These are phyloP conservation scores for Aspergillus puulaauensis DNA, from an alignment of 2,329 filamentous ascomycete genomes.

Conservation along the genomic window DNA sequence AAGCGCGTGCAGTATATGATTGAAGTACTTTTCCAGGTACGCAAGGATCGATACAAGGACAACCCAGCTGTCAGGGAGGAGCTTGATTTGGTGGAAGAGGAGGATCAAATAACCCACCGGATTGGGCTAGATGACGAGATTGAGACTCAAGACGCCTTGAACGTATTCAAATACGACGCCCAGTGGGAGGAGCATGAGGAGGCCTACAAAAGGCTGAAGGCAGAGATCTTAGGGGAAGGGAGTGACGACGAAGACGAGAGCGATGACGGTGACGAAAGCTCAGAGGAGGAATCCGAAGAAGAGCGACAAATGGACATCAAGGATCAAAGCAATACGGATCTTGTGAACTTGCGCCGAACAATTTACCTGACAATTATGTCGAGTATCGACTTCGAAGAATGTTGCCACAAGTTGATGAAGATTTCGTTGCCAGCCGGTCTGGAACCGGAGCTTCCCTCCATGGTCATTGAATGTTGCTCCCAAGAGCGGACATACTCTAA, in stretches of 20 bases:
- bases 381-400: conserved; percentile 93
- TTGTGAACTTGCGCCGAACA: conserved; percentile 87
- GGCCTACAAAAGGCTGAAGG: conserved; percentile 84
- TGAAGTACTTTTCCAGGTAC: conserved; percentile 92
- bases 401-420: conserved; percentile 94
- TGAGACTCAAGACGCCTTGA: conserved; percentile 81
- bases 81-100: conserved; percentile 91
- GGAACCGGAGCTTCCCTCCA: conserved; percentile 87
- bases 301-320: conserved; percentile 91
- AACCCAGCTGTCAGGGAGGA: conserved; percentile 89
- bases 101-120: conserved; percentile 94
- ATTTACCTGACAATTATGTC: conserved; percentile 99
- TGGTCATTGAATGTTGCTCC: conserved; percentile 95
- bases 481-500: conserved; percentile 97
- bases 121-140: conserved; percentile 79
- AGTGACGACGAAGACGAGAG: conserved; percentile 76
- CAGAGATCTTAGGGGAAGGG: conserved; percentile 91
- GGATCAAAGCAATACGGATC: conserved; percentile 92
- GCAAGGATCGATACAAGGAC: conserved; percentile 96
- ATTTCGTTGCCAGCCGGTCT: conserved; percentile 83
- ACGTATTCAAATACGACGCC: conserved; percentile 92
- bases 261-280: conserved; percentile 60
- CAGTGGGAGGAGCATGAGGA: conserved; percentile 90
- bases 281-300: conserved; percentile 71
- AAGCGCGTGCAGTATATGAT: conserved; percentile 99